These are phyloP conservation scores for Microglena sp. DNA, from an alignment of 139 green algal species.

Conservation along the genomic window DNA sequence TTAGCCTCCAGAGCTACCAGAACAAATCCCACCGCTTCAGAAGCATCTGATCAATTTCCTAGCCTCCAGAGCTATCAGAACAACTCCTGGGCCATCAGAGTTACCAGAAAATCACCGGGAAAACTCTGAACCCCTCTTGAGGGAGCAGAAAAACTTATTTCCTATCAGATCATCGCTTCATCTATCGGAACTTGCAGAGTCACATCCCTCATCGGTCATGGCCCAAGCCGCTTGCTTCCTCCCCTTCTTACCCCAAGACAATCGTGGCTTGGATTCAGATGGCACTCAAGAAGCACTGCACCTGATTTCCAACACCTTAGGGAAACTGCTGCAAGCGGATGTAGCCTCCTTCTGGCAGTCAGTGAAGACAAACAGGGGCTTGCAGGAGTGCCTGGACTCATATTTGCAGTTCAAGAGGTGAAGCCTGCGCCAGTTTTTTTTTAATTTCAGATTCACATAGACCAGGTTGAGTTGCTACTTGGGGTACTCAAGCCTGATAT, in stretches of 20 bases:
- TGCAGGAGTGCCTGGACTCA: not conserved
- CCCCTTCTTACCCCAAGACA: not conserved
- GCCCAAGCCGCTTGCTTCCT: not conserved
- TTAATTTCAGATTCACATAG: not conserved
- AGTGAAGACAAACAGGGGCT: not conserved
- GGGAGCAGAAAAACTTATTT: not conserved
- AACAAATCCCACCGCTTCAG: too few species aligned
- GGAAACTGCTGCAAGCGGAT: not conserved
- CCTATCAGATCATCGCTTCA: too few species aligned
- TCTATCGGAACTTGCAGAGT: too few species aligned
- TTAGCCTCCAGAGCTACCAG: too few species aligned
- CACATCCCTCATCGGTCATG: not conserved
- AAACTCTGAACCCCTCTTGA: not conserved
- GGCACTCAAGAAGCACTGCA: not conserved
- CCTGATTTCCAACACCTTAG: not conserved
- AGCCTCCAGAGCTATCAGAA: not conserved
- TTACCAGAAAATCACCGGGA: not conserved
- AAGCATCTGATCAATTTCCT: too few species aligned
- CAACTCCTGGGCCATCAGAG: not conserved
- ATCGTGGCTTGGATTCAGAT: not conserved
- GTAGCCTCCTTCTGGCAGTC: not conserved
- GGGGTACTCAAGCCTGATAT: too few species aligned
- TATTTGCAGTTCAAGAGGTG: not conserved
- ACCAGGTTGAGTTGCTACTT: too few species aligned
- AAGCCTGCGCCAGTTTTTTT: not conserved